Evolutionary conservation across 306 rosid genomes (phyloP), one percentile per base, ranked within the genome.

Genomic region (Quercus mongolica): DNA sequence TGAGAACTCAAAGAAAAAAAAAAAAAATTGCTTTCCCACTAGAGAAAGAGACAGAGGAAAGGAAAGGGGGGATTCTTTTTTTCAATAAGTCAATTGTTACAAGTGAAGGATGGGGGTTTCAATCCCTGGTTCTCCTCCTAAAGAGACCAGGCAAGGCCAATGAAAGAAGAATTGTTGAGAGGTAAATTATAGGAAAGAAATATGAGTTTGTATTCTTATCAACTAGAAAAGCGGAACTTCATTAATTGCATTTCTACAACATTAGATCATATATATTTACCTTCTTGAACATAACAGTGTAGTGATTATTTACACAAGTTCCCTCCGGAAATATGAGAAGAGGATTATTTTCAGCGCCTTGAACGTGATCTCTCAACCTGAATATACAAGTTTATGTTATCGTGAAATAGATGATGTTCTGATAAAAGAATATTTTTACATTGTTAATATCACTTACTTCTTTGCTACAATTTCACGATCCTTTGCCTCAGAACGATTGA

Each of bases 251-350:
- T 61, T 26, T 54, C 31, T 0, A 77, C 35, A 19, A 41, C 15
- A 33, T 51, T 65, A 68, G 79, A 56, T 31, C 58, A 83, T 57
- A 75, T 69, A 54, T 65, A 35, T 20, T 65, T 75, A 91, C 99
- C 97, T 92, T 95, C 88, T 95, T 95, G 85, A 95, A 95, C 99
- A 95, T 92, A 71, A 95, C 99, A 13, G 99, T 87, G 76, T 95
- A 95, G 75, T 95, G 93, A 81, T 95, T 95, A 87, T 95, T 95
- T 76, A 95, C 99, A 89, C 99, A 95, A 57, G 99, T 95, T 85
- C 99, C 99, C 81, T 95, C 97, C 0, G 99, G 99, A 84, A 95
- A 95, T 89, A 92, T 92, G 74, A 95, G 99, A 82, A 95, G 99
- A 72, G 99, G 99, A 75, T 91, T 95, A 77, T 87, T 93, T 85